phyloP scores from a whole-genome alignment of 1,284 basidiomycete genomes.

The Boletus sp. region DNA sequence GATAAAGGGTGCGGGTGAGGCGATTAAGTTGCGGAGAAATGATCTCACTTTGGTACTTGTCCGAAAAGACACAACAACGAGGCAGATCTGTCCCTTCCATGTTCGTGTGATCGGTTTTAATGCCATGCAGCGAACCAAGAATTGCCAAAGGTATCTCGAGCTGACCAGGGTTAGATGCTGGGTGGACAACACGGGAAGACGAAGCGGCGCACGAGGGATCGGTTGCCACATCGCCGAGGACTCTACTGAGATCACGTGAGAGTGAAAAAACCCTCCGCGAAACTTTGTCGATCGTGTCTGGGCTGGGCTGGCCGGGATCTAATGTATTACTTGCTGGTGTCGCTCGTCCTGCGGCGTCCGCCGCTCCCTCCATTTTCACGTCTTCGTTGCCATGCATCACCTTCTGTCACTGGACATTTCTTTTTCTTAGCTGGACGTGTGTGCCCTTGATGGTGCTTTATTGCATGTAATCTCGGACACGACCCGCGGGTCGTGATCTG shows the following conservation, averaged over 20 bases:
- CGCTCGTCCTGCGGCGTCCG: conserved; percentile 31
- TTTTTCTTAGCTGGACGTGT: conserved; percentile 31
- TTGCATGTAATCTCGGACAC: conserved; percentile 28
- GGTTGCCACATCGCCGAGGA: conserved; percentile 24
- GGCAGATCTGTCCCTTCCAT: conserved; percentile 15
- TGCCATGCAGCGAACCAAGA: not conserved
- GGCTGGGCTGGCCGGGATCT: conserved; percentile 9
- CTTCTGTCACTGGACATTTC: conserved; percentile 30
- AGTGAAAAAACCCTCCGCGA: conserved; percentile 6
- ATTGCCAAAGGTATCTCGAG: conserved; percentile 1
- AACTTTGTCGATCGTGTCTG: conserved; percentile 17
- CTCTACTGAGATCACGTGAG: conserved; percentile 27
- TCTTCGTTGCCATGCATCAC: conserved; percentile 30
- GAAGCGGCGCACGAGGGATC: conserved; percentile 8
- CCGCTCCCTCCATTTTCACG: conserved; percentile 23
- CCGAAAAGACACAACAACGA: conserved; percentile 9
- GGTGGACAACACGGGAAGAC: conserved; percentile 20
- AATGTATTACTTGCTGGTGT: too few species aligned
- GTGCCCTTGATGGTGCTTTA: conserved; percentile 21
- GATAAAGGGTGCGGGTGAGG: conserved; percentile 5
- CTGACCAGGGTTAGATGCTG: not conserved
- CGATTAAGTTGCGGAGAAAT: conserved; percentile 17
- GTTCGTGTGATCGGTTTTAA: conserved; percentile 4
- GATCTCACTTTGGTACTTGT: conserved; percentile 17
- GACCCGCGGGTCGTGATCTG: conserved; percentile 32